Evolutionary conservation across 169 alveolate genomes (phyloP), one percentile per base, ranked within the genome.

Genomic region (Theileria parva): DNA sequence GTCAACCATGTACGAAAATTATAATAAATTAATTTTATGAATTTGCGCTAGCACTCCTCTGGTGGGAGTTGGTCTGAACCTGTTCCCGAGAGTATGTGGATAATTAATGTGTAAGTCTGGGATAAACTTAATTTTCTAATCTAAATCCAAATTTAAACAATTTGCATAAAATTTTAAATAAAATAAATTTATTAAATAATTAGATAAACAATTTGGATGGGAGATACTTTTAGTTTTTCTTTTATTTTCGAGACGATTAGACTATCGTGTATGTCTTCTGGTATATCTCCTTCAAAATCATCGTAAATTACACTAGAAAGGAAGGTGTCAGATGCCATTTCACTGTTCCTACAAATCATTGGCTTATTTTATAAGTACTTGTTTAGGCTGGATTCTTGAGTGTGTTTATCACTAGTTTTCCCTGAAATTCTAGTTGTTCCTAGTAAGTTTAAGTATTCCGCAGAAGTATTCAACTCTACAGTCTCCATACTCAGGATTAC

Each of bases 31-130:
- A 69, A 23, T 15, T 53, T 48, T 21, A 48, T 25, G 19, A 19
- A 17, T 25, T 27, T 21, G 63, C 9, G 50, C 11, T 72, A 12
- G 50, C 23, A 23, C 50, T 59, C 70, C 28, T 30, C 79, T n/a
- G 50, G 66, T 48, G 83, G 60, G 76, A 13, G 59, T 15, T 53
- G 48, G 55, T 51, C 79, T 25, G 79, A 59, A 30, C 9, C 34
- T 15, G 77, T 51, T 34, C 76, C 86, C 64, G 23, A 48, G 17
- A 83, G 72, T 11, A 76, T 55, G 89, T 83, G 89, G 32, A 67
- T 60, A 13, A 67, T n/a, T n/a, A 83, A 79, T 23, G 85, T 75
- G 68, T 83, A 83, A 30, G 77, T 70, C 37, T 83, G 86, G 23
- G 75, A 28, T n/a, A 70, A 25, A 11, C 57, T 64, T 3, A 83